Evolutionary conservation across 352 stramenopile species (phyloP), one percentile per base, ranked within the genome.

Genomic region (Hyaloperonospora arabidopsidis): DNA sequence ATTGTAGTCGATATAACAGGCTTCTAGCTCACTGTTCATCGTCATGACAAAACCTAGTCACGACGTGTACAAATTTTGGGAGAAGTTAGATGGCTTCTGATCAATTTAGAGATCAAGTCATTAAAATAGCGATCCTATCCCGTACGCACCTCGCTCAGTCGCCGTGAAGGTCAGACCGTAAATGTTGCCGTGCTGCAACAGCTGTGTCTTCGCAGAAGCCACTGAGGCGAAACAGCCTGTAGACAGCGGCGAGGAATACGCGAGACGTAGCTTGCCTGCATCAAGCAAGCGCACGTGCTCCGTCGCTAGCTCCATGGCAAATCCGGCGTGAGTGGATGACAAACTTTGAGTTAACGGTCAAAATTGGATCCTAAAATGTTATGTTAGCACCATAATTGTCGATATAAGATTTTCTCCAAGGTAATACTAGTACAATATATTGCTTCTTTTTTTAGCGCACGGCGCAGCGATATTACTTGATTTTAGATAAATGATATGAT

Each of bases 251-350:
- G 65, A 67, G 40, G 65, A 49, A 60, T 76, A 79, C n/a, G 53
- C 56, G 6, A 76, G 46, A 50, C 63, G 65, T 48, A 86, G 61
- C 39, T 75, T 72, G 18, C 80, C 80, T 17, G 73, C 74, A 49
- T 87, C 76, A 47, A 90, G 53, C 70, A 90, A 77, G 67, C 80
- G 80, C 48, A 90, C 80, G 52, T 90, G 77, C 54, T 90, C 80
- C 19, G 74, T 76, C 63, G 84, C 80, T 49, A 70, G 53, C 71
- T 81, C 71, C 63, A 65, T 68, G 35, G 25, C 25, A 7, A 28
- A 48, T 56, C 41, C 14, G n/a, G 44, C 43, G 40, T 59, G 44
- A 38, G 50, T 59, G 57, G 51, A 61, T 61, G 49, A 63, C 45
- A 29, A 29, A 3, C 25, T 29, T 29, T 29, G 25, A 8, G 7